phyloP scores from a whole-genome alignment of 345 rosid species.

The Mallotus nudiflorus region DNA sequence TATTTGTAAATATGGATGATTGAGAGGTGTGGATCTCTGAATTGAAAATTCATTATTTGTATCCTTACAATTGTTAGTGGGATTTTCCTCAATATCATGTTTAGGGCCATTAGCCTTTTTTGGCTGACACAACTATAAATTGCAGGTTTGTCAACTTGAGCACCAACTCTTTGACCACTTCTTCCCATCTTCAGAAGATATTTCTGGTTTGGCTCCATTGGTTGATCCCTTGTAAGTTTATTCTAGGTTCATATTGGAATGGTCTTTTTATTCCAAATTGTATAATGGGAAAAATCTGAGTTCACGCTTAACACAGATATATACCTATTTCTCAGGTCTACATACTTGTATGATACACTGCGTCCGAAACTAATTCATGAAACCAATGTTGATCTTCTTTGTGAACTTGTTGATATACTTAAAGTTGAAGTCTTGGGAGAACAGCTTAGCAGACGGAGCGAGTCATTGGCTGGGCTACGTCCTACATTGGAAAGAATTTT shows the following conservation, averaged over 20 bases:
- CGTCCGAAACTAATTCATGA: slow-evolving; percentile 95
- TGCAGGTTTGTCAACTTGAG: slow-evolving; percentile 97
- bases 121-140: slow-evolving; percentile 8
- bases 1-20: not conserved
- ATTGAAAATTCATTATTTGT: slow-evolving; percentile 10
- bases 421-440: slow-evolving; percentile 95
- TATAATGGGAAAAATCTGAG: not conserved
- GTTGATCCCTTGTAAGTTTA: slow-evolving; percentile 86
- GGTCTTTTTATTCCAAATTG: not conserved
- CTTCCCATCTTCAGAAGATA: slow-evolving; percentile 86
- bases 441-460: slow-evolving; percentile 72
- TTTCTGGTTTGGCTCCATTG: slow-evolving; percentile 88
- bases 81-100: slow-evolving; percentile 2
- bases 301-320: not conserved
- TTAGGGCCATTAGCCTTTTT: not conserved
- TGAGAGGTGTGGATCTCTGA: not conserved
- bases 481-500: slow-evolving; percentile 91
- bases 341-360: slow-evolving; percentile 83
- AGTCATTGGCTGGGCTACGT: slow-evolving; percentile 75
- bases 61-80: not conserved
- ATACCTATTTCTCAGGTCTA: slow-evolving; percentile 57
- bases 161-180: slow-evolving; percentile 94
- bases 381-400: slow-evolving; percentile 82
- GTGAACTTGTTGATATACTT: slow-evolving; percentile 94
- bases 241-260: not conserved